These are phyloP conservation scores for Ophiostoma perfectum DNA, from an alignment of 2,329 filamentous ascomycete species.

Conservation along the genomic window DNA sequence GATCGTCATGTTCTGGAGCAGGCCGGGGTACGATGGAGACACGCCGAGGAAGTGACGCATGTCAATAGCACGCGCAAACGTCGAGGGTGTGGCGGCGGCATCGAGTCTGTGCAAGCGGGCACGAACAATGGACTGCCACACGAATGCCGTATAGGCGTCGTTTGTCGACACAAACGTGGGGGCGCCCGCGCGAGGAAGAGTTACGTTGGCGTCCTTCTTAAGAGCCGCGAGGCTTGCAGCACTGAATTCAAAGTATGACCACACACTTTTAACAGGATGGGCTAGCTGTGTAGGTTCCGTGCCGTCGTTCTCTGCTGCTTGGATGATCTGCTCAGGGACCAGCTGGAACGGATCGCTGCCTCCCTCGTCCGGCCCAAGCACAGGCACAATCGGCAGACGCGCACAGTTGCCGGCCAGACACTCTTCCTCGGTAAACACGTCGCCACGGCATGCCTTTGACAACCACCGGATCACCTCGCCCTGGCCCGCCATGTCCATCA, in stretches of 20 bases:
- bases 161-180: neutral
- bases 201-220: neutral
- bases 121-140: neutral
- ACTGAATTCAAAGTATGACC: neutral
- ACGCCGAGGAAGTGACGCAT: neutral
- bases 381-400: neutral
- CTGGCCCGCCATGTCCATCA: constrained; percentile 29
- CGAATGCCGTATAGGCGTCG: neutral
- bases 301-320: neutral
- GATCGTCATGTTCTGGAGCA: neutral
- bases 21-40: neutral
- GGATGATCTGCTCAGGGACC: neutral
- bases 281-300: neutral
- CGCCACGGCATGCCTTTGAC: constrained; percentile 39
- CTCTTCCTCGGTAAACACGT: neutral
- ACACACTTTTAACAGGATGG: neutral
- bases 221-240: neutral
- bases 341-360: neutral
- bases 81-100: neutral
- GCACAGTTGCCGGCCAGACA: neutral
- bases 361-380: neutral
- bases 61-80: neutral
- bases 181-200: neutral
- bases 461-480: constrained; percentile 35
- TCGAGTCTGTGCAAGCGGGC: neutral